Conservation (phyloP, 805 yeast species). For the Clavispora carvajalis region DNA sequence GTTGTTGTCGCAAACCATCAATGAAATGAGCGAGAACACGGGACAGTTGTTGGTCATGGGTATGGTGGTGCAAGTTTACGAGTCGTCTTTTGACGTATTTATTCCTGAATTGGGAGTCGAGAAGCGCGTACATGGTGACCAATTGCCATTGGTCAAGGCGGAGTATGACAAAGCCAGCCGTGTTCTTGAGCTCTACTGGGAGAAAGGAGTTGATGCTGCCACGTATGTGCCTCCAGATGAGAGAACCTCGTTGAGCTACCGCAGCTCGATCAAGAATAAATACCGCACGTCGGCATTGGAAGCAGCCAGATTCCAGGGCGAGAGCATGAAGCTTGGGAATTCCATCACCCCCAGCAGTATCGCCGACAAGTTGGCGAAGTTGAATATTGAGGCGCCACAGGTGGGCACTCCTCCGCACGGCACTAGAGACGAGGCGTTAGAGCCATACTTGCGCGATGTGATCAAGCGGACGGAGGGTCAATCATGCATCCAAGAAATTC, state of each 20-base stretch:
- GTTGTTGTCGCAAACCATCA: constrained; percentile 75
- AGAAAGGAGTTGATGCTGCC: constrained; percentile 85
- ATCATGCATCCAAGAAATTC: constrained; percentile 69
- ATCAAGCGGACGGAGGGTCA: constrained; percentile 58
- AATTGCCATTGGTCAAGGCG: constrained; percentile 85
- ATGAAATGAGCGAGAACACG: constrained; percentile 61
- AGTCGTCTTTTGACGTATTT: constrained; percentile 90
- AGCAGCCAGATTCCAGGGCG: constrained; percentile 58
- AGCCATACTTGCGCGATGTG: constrained; percentile 54
- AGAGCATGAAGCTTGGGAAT: constrained; percentile 25
- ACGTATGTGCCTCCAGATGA: constrained; percentile 91
- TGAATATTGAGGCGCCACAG: constrained; percentile 50
- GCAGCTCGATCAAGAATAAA: constrained; percentile 74
- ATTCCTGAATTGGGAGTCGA: constrained; percentile 93
- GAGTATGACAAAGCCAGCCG: constrained; percentile 73
- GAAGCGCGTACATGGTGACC: constrained; percentile 96
- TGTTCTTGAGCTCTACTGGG: constrained; percentile 84
- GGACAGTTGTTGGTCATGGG: constrained; percentile 86
- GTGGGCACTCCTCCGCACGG: constrained; percentile 18
- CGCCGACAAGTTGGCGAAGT: constrained; percentile 40
- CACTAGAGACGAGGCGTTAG: constrained; percentile 33
- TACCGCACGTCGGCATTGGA: constrained; percentile 65
- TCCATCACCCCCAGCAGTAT: constrained; percentile 37
- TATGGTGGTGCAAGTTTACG: constrained; percentile 86
- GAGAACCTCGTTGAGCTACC: constrained; percentile 66